Conservation (phyloP, 1,284 basidiomycete species). For the Ganoderma multipileum region DNA sequence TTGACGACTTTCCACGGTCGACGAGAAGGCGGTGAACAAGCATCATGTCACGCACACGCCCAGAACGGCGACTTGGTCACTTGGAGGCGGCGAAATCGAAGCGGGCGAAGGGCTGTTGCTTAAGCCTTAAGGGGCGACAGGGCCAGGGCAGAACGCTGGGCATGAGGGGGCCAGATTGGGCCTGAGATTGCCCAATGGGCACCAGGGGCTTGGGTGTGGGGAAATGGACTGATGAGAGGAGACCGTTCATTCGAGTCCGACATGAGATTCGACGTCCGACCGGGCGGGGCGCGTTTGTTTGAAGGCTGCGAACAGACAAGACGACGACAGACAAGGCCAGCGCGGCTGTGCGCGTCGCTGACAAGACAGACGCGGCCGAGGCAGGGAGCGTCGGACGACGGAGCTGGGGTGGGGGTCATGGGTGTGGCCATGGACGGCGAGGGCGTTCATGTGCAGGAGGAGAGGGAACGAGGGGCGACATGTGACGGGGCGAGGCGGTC, state of each 20-base stretch:
- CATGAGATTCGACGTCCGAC: slow-evolving; percentile 3
- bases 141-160: slow-evolving; percentile 1
- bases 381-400: neutral
- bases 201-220: slow-evolving; percentile 1
- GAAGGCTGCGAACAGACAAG: slow-evolving; percentile 8
- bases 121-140: neutral
- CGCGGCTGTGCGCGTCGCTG: neutral
- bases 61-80: neutral
- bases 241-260: neutral
- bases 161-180: neutral
- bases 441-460: neutral
- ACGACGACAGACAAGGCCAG: neutral
- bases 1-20: slow-evolving; percentile 2
- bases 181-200: slow-evolving; percentile 2
- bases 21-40: neutral
- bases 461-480: slow-evolving; percentile 15
- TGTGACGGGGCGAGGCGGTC: slow-evolving; percentile 20
- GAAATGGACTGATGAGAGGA: slow-evolving; percentile 4
- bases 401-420: slow-evolving; percentile 5
- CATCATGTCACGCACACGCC: neutral
- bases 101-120: neutral
- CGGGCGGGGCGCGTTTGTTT: neutral
- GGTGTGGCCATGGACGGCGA: neutral
- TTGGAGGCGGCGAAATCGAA: neutral
- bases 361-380: neutral